phyloP scores from a whole-genome alignment of 2,329 filamentous ascomycete species.

The Cryphonectria radicalis region DNA sequence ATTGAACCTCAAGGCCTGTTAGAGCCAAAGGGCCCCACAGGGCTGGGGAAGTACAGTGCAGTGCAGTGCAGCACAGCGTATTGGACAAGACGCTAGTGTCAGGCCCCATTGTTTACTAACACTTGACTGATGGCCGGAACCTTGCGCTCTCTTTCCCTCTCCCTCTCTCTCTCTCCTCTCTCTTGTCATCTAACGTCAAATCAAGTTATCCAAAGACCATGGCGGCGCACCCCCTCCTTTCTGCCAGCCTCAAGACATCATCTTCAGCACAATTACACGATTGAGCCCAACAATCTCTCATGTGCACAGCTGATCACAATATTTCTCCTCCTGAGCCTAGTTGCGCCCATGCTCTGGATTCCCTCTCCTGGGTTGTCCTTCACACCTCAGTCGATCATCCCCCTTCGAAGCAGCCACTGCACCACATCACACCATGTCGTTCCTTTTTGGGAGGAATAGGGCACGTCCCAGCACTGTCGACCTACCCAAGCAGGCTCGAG shows the following conservation, averaged over 20 bases:
- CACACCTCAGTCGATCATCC: not conserved
- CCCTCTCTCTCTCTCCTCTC: not conserved
- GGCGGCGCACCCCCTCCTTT: not conserved
- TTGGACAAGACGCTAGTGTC: not conserved
- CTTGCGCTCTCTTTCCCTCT: not conserved
- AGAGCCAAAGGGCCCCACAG: not conserved
- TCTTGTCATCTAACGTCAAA: conserved; percentile 4
- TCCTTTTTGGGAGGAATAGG: conserved; percentile 59
- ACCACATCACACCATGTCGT: conserved; percentile 45
- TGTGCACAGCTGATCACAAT: not conserved
- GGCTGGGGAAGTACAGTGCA: not conserved
- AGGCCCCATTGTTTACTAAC: conserved; percentile 16
- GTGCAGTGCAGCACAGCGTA: conserved; percentile 1
- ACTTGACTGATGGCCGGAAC: conserved; percentile 1
- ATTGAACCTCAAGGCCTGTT: not conserved
- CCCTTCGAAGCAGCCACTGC: conserved; percentile 13
- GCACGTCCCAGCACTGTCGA: conserved; percentile 56
- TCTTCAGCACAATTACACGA: not conserved
- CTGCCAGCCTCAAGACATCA: not conserved
- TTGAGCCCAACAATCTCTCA: not conserved
- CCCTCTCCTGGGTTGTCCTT: conserved; percentile 22
- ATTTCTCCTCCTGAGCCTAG: conserved; percentile 2
- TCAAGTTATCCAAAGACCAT: not conserved
- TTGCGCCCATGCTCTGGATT: conserved; percentile 7
- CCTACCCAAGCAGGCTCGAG: conserved; percentile 59